Evolutionary conservation across 2,329 filamentous ascomycete genomes (phyloP).

Genomic region (Aspergillus versicolor): DNA sequence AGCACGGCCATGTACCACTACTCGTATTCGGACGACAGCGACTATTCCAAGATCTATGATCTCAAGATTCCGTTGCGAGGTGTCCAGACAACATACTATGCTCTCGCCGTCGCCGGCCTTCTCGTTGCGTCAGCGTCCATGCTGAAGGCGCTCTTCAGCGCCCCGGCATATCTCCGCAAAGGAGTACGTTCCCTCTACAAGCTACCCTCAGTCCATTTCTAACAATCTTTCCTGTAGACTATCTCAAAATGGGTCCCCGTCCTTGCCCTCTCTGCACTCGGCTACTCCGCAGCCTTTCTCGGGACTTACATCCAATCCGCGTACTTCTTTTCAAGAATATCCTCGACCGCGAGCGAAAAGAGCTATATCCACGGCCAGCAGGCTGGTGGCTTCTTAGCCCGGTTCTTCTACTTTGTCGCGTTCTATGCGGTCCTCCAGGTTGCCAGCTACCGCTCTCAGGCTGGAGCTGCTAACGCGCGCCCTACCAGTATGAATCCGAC

Average conservation of each 20-base stretch:
- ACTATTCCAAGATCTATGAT: neutral
- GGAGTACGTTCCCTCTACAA: neutral
- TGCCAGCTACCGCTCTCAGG: neutral
- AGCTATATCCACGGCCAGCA: neutral
- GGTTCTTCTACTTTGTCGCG: slow-evolving; percentile 1
- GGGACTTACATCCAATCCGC: neutral
- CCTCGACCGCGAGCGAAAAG: neutral
- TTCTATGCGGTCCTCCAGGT: neutral
- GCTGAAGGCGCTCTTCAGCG: neutral
- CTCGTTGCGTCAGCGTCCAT: neutral
- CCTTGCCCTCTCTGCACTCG: neutral
- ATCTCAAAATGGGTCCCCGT: neutral
- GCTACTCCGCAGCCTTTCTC: neutral
- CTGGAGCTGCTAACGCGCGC: neutral
- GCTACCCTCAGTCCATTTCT: neutral
- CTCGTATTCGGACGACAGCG: neutral
- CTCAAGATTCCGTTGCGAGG: neutral
- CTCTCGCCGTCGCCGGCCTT: neutral
- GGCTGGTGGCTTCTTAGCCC: neutral
- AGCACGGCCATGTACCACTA: neutral
- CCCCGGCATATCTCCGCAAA: neutral
- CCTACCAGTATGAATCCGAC: neutral
- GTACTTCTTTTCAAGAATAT: neutral
- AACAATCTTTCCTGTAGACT: neutral
- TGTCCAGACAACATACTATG: neutral